Percentiles rank a stretch among this genome's conserved stretches.
These are phyloP conservation scores for Crucibulum cyathiforme DNA, from an alignment of 1,284 basidiomycete genomes.

Conservation along the genomic window DNA sequence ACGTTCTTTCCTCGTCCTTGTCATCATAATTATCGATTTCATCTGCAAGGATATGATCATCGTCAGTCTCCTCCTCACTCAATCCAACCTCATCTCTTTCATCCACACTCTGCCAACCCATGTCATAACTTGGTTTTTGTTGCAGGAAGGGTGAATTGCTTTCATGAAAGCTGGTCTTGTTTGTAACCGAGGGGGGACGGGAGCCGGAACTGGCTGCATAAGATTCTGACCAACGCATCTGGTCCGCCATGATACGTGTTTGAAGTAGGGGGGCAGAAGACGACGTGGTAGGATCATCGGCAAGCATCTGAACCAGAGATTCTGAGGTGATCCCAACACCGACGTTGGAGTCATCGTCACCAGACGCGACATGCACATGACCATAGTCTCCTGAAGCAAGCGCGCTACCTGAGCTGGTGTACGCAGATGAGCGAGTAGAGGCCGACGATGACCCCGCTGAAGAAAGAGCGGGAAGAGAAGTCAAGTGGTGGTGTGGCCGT, in stretches of 20 bases:
- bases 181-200: slow-evolving; percentile 68
- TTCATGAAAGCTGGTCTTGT: slow-evolving; percentile 52
- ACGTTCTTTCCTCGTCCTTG: slow-evolving; percentile 72
- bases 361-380: slow-evolving; percentile 69
- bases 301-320: slow-evolving; percentile 64
- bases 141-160: slow-evolving; percentile 51
- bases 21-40: slow-evolving; percentile 56
- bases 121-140: slow-evolving; percentile 73
- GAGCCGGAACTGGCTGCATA: slow-evolving; percentile 68
- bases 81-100: slow-evolving; percentile 75
- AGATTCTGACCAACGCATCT: slow-evolving; percentile 70
- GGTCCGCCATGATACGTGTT: slow-evolving; percentile 55
- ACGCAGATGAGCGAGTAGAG: slow-evolving; percentile 78
- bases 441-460: slow-evolving; percentile 70
- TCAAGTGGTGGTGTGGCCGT: slow-evolving; percentile 47
- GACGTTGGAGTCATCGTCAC: slow-evolving; percentile 58
- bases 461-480: slow-evolving; percentile 64
- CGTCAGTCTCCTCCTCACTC: slow-evolving; percentile 78
- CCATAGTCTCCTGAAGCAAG: slow-evolving; percentile 63
- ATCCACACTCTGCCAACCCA: slow-evolving; percentile 74
- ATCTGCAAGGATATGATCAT: slow-evolving; percentile 55
- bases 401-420: slow-evolving; percentile 70
- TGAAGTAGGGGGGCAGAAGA: slow-evolving; percentile 48
- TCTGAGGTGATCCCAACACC: slow-evolving; percentile 68
- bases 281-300: slow-evolving; percentile 54